Conservation (phyloP, 2,329 filamentous ascomycete species). For the Colletotrichum kahawae region DNA sequence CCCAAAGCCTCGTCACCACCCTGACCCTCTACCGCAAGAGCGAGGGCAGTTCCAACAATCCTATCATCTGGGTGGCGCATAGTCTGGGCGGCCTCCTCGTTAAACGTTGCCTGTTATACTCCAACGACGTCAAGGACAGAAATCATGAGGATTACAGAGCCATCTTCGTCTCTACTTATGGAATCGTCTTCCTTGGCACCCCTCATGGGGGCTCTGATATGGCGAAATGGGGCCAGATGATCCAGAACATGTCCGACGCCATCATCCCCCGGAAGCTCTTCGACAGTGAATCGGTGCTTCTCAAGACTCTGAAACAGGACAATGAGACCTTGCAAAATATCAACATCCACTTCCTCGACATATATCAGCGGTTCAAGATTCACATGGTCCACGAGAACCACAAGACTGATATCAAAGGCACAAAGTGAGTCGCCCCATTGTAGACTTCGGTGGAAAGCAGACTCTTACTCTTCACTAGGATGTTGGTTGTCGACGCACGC, state of each 20-base stretch:
- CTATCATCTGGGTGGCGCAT: slow-evolving; percentile 79
- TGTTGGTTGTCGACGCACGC: slow-evolving; percentile 70
- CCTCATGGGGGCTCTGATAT: slow-evolving; percentile 74
- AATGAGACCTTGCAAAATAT: slow-evolving; percentile 78
- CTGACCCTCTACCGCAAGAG: slow-evolving; percentile 68
- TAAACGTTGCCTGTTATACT: slow-evolving; percentile 73
- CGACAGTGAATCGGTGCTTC: slow-evolving; percentile 69
- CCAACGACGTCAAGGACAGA: slow-evolving; percentile 62
- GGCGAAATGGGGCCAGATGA: slow-evolving; percentile 69
- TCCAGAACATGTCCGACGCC: slow-evolving; percentile 71
- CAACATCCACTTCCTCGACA: slow-evolving; percentile 74
- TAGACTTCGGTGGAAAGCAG: not conserved
- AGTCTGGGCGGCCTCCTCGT: slow-evolving; percentile 76
- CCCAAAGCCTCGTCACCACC: slow-evolving; percentile 69
- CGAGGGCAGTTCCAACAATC: slow-evolving; percentile 60
- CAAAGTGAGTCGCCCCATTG: slow-evolving; percentile 44
- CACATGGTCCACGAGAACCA: slow-evolving; percentile 80
- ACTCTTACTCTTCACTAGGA: slow-evolving; percentile 28
- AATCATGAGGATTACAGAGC: slow-evolving; percentile 69
- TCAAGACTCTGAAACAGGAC: slow-evolving; percentile 74
- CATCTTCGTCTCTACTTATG: slow-evolving; percentile 77
- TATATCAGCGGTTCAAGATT: slow-evolving; percentile 73
- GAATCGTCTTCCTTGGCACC: slow-evolving; percentile 78
- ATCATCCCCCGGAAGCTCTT: slow-evolving; percentile 70
- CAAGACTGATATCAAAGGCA: slow-evolving; percentile 71